Conservation (phyloP, 768 basidiomycete species). For the Heimioporus sp. region DNA sequence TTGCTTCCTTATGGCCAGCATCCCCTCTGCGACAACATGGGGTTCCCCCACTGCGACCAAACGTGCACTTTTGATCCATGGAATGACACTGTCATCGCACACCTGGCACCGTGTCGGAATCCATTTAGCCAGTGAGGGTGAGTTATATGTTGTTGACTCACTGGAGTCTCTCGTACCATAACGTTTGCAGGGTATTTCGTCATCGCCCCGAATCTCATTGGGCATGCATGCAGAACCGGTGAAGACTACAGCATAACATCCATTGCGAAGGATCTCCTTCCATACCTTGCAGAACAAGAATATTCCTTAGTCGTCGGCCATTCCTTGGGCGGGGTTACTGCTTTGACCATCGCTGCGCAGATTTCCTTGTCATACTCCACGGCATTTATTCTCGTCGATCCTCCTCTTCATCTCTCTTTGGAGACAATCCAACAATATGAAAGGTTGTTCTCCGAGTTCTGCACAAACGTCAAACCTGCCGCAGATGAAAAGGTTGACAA, state of each 20-base stretch:
- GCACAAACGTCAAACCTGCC: not conserved
- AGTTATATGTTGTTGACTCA: not conserved
- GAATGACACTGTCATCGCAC: slow-evolving; percentile 17
- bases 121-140: slow-evolving; percentile 16
- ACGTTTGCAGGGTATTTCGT: slow-evolving; percentile 17
- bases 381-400: slow-evolving; percentile 19
- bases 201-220: slow-evolving; percentile 19
- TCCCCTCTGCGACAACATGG: slow-evolving; percentile 18
- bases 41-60: slow-evolving; percentile 22
- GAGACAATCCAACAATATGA: not conserved
- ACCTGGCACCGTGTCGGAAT: slow-evolving; percentile 18
- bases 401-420: not conserved
- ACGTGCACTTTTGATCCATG: slow-evolving; percentile 26
- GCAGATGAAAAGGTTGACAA: slow-evolving; percentile 1
- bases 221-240: slow-evolving; percentile 13
- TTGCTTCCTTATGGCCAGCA: slow-evolving; percentile 1
- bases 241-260: slow-evolving; percentile 10
- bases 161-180: not conserved
- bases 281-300: slow-evolving; percentile 11
- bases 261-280: slow-evolving; percentile 16
- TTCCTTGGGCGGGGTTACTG: slow-evolving; percentile 10
- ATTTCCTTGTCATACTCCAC: slow-evolving; percentile 8
- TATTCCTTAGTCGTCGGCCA: slow-evolving; percentile 20
- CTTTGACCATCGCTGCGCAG: slow-evolving; percentile 4
- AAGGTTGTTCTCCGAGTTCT: not conserved